These are phyloP conservation scores for Trichoderma lentiforme DNA, from an alignment of 2,329 filamentous ascomycete species.

Conservation along the genomic window DNA sequence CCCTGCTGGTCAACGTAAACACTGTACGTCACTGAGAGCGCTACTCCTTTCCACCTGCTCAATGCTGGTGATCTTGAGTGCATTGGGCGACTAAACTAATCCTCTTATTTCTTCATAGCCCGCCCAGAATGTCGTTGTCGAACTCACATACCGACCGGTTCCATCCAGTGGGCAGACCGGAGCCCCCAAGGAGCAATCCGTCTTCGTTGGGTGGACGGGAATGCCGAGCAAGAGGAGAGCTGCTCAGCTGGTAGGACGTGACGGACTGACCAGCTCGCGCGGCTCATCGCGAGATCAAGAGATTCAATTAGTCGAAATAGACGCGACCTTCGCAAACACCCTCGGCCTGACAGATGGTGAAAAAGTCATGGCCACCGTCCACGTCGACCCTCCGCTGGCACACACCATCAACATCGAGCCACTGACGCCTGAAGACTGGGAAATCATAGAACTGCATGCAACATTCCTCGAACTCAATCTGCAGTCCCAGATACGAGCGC, in stretches of 20 bases:
- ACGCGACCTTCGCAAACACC: slow-evolving; percentile 75
- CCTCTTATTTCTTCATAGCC: slow-evolving; percentile 51
- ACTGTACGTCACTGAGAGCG: slow-evolving; percentile 58
- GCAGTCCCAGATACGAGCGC: slow-evolving; percentile 83
- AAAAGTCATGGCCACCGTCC: slow-evolving; percentile 68
- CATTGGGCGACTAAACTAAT: neutral
- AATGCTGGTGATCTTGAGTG: neutral
- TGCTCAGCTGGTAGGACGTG: slow-evolving; percentile 68
- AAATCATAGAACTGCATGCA: slow-evolving; percentile 96
- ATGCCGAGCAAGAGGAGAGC: slow-evolving; percentile 90
- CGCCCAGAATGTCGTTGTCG: slow-evolving; percentile 93
- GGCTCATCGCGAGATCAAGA: slow-evolving; percentile 70
- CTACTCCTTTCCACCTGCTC: neutral
- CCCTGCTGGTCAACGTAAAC: slow-evolving; percentile 82
- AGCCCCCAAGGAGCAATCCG: slow-evolving; percentile 58
- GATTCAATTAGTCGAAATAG: slow-evolving; percentile 74
- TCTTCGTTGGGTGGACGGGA: slow-evolving; percentile 94
- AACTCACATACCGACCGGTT: slow-evolving; percentile 68
- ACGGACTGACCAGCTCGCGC: slow-evolving; percentile 63
- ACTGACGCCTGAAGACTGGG: slow-evolving; percentile 93
- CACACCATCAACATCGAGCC: slow-evolving; percentile 98
- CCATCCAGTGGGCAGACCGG: slow-evolving; percentile 45
- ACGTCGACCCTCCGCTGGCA: slow-evolving; percentile 84
- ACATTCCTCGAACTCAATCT: slow-evolving; percentile 94
- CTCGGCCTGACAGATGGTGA: slow-evolving; percentile 78